Conservation (phyloP, 768 basidiomycete species). For the Cystofilobasidium ferigula region DNA sequence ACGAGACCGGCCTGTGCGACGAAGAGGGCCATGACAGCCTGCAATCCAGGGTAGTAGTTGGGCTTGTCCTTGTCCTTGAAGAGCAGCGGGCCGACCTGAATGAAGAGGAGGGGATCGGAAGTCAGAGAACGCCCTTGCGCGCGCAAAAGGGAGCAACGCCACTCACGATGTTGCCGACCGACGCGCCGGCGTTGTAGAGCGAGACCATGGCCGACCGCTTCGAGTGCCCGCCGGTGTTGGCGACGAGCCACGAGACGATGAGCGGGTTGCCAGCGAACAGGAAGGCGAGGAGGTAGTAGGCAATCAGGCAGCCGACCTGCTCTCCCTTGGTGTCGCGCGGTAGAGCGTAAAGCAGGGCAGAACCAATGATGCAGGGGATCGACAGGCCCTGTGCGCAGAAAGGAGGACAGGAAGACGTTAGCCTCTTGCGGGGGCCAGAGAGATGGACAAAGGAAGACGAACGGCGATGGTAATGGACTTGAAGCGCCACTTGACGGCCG, state of each 20-base stretch:
- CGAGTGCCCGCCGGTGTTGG: slow-evolving; percentile 31
- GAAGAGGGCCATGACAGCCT: slow-evolving; percentile 41
- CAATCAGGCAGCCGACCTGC: slow-evolving; percentile 34
- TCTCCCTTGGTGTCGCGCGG: slow-evolving; percentile 28
- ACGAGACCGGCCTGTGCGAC: slow-evolving; percentile 38
- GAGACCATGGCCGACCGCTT: slow-evolving; percentile 22
- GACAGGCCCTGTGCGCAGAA: too few relatives aligned
- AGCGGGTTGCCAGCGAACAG: slow-evolving; percentile 37
- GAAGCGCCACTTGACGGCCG: slow-evolving; percentile 32
- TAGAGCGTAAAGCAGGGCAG: slow-evolving; percentile 21
- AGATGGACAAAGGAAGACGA: too few relatives aligned
- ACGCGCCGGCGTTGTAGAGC: slow-evolving; percentile 28
- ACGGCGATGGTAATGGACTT: slow-evolving; percentile 13
- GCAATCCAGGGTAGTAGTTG: slow-evolving; percentile 41
- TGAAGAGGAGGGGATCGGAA: slow-evolving; percentile 24
- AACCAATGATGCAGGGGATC: slow-evolving; percentile 20
- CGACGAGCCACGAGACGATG: slow-evolving; percentile 29
- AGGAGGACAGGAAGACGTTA: too few relatives aligned
- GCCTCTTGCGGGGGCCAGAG: too few relatives aligned
- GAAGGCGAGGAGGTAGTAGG: slow-evolving; percentile 33
- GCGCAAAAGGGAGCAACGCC: slow-evolving; percentile 1
- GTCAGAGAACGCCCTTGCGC: too few relatives aligned
- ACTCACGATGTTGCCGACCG: slow-evolving; percentile 35
- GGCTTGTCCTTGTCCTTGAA: slow-evolving; percentile 23
- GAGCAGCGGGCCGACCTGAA: slow-evolving; percentile 27